These are phyloP conservation scores for Carex myosuroides DNA, from an alignment of 176 grass and related monocot species.

Conservation along the genomic window DNA sequence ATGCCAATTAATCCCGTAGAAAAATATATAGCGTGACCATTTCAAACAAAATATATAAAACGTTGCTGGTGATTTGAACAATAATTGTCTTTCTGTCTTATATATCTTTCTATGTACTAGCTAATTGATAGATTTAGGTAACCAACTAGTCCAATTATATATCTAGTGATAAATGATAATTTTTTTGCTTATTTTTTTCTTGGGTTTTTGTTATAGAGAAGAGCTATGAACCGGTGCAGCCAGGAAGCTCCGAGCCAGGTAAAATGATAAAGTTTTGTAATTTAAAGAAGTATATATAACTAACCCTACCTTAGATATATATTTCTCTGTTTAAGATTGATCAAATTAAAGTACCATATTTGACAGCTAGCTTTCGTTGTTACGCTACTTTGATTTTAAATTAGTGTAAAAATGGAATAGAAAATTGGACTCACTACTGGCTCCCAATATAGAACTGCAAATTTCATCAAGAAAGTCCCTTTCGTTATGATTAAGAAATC, in stretches of 20 bases:
- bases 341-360: not conserved
- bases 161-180: not conserved
- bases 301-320: not conserved
- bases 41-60: not conserved
- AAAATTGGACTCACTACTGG: not conserved
- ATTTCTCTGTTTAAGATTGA: not conserved
- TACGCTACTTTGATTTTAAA: not conserved
- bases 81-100: not conserved
- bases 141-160: not conserved
- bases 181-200: not conserved
- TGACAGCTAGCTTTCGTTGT: not conserved
- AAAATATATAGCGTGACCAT: not conserved
- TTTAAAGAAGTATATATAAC: not conserved
- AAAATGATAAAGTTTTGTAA: conserved; percentile 22
- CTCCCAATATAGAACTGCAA: not conserved
- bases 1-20: not conserved
- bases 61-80: not conserved
- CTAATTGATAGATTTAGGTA: not conserved
- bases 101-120: not conserved
- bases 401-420: not conserved
- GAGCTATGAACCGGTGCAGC: conserved; percentile 48
- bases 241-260: conserved; percentile 55
- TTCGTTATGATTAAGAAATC: not conserved
- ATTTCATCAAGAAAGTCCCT: not conserved
- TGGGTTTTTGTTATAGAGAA: conserved; percentile 24